These are phyloP conservation scores for Emydomyces testavorans DNA, from an alignment of 2,329 filamentous ascomycete species.

Conservation along the genomic window DNA sequence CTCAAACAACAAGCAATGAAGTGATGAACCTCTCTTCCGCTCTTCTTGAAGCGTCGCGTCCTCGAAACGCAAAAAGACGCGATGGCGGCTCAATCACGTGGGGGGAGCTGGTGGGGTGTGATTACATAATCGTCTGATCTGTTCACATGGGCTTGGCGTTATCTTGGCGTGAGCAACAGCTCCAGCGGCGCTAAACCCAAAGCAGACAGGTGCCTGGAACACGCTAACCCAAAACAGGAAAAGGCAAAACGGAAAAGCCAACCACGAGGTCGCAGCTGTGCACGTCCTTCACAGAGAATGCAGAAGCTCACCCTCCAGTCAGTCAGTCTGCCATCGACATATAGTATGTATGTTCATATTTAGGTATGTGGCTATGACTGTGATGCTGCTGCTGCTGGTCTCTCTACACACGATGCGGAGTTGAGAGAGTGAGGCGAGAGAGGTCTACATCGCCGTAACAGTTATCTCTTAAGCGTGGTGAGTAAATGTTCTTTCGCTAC, in stretches of 20 bases:
- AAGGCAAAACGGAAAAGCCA: conserved; percentile 11
- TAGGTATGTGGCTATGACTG: too few relatives aligned
- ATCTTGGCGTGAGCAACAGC: neutral
- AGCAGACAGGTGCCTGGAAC: neutral
- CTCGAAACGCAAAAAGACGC: too few relatives aligned
- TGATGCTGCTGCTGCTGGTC: neutral
- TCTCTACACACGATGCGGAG: neutral
- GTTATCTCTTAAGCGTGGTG: conserved; percentile 7
- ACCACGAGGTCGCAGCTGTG: conserved; percentile 12
- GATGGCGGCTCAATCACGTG: too few relatives aligned
- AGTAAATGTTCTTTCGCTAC: conserved; percentile 5
- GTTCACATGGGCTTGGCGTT: too few relatives aligned
- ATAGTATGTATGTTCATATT: too few relatives aligned
- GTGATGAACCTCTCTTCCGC: too few relatives aligned
- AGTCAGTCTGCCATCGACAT: neutral
- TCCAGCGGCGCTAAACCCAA: neutral
- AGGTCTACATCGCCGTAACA: too few relatives aligned
- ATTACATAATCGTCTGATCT: too few relatives aligned
- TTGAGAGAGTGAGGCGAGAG: too few relatives aligned
- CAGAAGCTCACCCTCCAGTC: neutral
- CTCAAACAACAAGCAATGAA: too few relatives aligned
- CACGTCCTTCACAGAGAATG: conserved; percentile 13
- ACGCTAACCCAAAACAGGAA: neutral
- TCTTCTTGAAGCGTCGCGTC: too few relatives aligned
- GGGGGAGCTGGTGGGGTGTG: too few relatives aligned